Conservation (phyloP, 192 early-diverging fungal genomes). For the Lobosporangium transversale region DNA sequence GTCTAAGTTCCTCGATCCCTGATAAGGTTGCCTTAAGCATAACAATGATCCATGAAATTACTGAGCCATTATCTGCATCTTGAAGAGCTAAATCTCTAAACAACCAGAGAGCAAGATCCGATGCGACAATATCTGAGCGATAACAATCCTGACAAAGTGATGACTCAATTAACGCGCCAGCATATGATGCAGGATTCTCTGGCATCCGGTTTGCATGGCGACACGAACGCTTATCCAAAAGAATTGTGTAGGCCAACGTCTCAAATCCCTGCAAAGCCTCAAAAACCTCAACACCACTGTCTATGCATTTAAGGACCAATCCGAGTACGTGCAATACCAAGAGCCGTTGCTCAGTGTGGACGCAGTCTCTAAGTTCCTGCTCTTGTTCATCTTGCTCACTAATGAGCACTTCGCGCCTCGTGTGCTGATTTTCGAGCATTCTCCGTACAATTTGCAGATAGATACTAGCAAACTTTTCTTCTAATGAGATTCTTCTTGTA, state of each 20-base stretch:
- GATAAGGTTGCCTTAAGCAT: conserved; percentile 44
- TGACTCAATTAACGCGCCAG: conserved; percentile 21
- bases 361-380: conserved; percentile 41
- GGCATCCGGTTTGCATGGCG: conserved; percentile 8
- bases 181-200: conserved; percentile 19
- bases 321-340: conserved; percentile 48
- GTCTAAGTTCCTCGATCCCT: conserved; percentile 33
- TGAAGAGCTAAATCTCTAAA: conserved; percentile 39
- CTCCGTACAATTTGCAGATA: conserved; percentile 49
- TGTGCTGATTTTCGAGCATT: conserved; percentile 31
- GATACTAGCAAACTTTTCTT: conserved; percentile 50
- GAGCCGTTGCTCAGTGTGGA: conserved; percentile 51
- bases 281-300: conserved; percentile 34
- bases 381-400: conserved; percentile 13
- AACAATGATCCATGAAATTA: conserved; percentile 32
- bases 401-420: background rate
- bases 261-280: conserved; percentile 54
- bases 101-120: conserved; percentile 52
- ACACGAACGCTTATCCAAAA: conserved; percentile 37
- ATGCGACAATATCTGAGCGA: conserved; percentile 45
- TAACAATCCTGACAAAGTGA: conserved; percentile 42
- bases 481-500: conserved; percentile 28
- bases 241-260: conserved; percentile 33
- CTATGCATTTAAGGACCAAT: conserved; percentile 44
- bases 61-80: conserved; percentile 16